Evolutionary conservation across 2,329 filamentous ascomycete genomes (phyloP), one percentile per base, ranked within the genome.

Genomic region (Escovopsis sp.): DNA sequence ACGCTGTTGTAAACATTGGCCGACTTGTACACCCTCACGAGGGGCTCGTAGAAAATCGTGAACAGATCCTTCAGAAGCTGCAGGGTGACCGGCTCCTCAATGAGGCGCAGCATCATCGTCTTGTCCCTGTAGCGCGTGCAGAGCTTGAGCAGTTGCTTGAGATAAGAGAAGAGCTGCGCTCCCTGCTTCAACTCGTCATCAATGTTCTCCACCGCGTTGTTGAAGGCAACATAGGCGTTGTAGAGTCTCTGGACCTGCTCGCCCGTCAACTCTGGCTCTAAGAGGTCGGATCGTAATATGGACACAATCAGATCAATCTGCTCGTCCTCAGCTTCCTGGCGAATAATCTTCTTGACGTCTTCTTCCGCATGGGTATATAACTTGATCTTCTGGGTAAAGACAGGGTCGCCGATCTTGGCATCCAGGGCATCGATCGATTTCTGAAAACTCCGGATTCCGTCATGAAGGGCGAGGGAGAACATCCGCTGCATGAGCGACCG

Each of bases 1-100:
- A 98, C 89, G 57, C 85, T 93, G 67, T 80, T 91, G 70, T 96
- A 96, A 26, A 98, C 89, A 53, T 96, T 98, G 49, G 91, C 91
- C 18, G 88, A 94, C 65, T 96, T 98, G 71, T 98, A 98, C 0
- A 98, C 91, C 39, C 91, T 77, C 12, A 98, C 86, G 19, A 98
- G 77, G 0, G 91, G 91, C 59, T 98, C 91, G 63, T 98, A 98
- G 66, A 98, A 98, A 58, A 98, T 96, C 32, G 87, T 94, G 60
- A 98, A 96, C 23, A 98, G 72, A 55, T 98, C 91, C 39, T 87
- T 79, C 72, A 98, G 91, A 26, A 98, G 73, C 57, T 93, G 83
- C n/a, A 98, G 70, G 0, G 91, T 96, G n/a, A 89, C 88, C 0
- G 91, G 86, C 65, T 98, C 89, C 63, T 96, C 88, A 41, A 98